A percentile compares a stretch with the other conserved stretches of the same genome.
Conservation (phyloP, 208 protist species). For the Wallacemonas collosoma region DNA sequence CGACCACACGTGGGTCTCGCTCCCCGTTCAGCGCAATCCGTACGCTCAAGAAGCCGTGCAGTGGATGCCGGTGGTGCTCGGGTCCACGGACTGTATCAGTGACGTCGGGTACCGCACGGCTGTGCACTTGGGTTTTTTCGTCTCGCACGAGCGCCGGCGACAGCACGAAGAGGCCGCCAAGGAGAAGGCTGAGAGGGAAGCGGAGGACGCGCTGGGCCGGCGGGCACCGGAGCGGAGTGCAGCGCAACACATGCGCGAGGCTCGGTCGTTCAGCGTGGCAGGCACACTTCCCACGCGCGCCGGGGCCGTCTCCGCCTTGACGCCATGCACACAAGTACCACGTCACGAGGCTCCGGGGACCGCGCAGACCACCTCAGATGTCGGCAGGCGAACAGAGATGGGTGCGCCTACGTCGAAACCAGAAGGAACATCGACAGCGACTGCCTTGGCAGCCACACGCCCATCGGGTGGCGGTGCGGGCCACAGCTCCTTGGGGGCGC, state of each 20-base stretch:
- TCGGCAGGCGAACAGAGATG: no score
- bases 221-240: no score
- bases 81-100: constrained; percentile 64
- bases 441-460: no score
- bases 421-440: no score
- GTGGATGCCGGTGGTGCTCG: constrained; percentile 75
- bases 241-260: no score
- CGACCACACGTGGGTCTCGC: constrained; percentile 70
- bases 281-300: constrained; percentile 28
- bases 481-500: neutral
- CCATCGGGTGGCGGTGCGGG: no score
- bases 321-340: neutral
- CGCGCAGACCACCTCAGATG: no score
- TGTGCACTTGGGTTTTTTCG: constrained; percentile 72
- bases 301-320: constrained; percentile 6
- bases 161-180: constrained; percentile 10
- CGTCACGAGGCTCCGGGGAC: neutral
- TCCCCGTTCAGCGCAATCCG: constrained; percentile 54
- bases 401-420: no score
- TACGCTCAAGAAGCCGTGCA: constrained; percentile 58
- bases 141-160: constrained; percentile 3
- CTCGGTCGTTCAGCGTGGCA: no score
- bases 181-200: constrained; percentile 3
- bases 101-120: constrained; percentile 67
- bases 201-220: constrained; percentile 1